Evolutionary conservation across 106 monocot species (phyloP), one percentile per base, ranked within the genome.

Genomic region (Gastrodia elata): DNA sequence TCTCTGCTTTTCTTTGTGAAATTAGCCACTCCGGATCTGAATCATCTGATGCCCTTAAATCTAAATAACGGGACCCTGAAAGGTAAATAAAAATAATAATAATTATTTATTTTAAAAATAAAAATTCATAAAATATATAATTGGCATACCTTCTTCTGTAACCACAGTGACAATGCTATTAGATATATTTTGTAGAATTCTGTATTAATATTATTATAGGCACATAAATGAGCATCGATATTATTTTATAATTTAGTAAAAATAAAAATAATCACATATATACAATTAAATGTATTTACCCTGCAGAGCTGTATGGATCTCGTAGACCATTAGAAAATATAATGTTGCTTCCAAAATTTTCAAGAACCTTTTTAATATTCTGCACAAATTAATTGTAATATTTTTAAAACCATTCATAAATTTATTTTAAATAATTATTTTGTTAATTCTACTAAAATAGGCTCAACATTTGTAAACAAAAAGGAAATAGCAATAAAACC

Each of bases 281-380:
- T n/a, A n/a, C n/a, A n/a, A n/a, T n/a, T n/a, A n/a, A n/a, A n/a
- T n/a, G n/a, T n/a, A n/a, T n/a, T 55, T 55, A 87, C 87, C 87
- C 87, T 74, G 80, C 87, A 52, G 80, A 83, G 65, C 87, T 83
- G 68, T 77, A 83, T 5, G 87, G 87, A 56, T 87, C 87, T 70
- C 68, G 80, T 65, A 87, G 75, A 32, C 83, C 87, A 73, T 87
- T 87, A 42, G 87, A 83, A 70, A 87, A 87, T 34, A 87, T 78
- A 8, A 86, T 80, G 80, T 86, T 83, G 68, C 86, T 86, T 38
- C 79, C 86, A 72, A 86, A 86, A 27, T 64, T 79, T 73, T 83
- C 64, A 6, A 87, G 78, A 3, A 76, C 80, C 38, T 38, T 18
- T 39, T 78, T 75, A 33, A 87, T 83, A 36, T 65, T 77, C 87